These are phyloP conservation scores for Fusarium pilosicola DNA, from an alignment of 2,329 filamentous ascomycete species.

Conservation along the genomic window DNA sequence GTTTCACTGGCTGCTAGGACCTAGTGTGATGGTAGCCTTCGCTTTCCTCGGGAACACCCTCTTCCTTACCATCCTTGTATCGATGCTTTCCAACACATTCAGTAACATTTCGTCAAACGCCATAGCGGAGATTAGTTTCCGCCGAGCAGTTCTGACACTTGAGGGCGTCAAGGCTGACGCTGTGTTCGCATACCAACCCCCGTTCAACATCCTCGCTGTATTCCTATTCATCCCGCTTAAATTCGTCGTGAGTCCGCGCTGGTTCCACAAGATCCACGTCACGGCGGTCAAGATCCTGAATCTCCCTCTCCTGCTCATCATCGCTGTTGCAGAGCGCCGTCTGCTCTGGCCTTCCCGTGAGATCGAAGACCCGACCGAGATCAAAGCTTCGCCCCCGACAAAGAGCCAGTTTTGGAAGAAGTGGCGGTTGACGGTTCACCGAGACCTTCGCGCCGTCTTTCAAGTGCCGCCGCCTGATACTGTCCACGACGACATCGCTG, in stretches of 20 bases:
- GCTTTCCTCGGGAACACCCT: conserved; percentile 88
- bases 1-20: conserved; percentile 83
- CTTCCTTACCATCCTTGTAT: conserved; percentile 89
- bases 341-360: conserved; percentile 66
- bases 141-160: conserved; percentile 81
- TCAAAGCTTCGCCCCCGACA: conserved; percentile 37
- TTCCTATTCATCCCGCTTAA: conserved; percentile 80
- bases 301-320: conserved; percentile 76
- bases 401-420: conserved; percentile 70
- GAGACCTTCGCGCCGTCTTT: conserved; percentile 78
- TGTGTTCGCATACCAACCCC: conserved; percentile 83
- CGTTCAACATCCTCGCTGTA: conserved; percentile 84
- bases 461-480: conserved; percentile 74
- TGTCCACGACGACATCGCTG: conserved; percentile 65
- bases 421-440: conserved; percentile 75
- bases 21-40: conserved; percentile 82
- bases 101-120: conserved; percentile 80
- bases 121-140: conserved; percentile 85
- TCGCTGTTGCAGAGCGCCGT: conserved; percentile 76
- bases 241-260: conserved; percentile 79
- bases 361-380: conserved; percentile 24
- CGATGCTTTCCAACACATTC: conserved; percentile 87
- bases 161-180: conserved; percentile 88
- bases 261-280: conserved; percentile 93
- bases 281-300: conserved; percentile 79